Conservation (phyloP, 495 filamentous ascomycete species). For the Baudoinia panamericana region DNA sequence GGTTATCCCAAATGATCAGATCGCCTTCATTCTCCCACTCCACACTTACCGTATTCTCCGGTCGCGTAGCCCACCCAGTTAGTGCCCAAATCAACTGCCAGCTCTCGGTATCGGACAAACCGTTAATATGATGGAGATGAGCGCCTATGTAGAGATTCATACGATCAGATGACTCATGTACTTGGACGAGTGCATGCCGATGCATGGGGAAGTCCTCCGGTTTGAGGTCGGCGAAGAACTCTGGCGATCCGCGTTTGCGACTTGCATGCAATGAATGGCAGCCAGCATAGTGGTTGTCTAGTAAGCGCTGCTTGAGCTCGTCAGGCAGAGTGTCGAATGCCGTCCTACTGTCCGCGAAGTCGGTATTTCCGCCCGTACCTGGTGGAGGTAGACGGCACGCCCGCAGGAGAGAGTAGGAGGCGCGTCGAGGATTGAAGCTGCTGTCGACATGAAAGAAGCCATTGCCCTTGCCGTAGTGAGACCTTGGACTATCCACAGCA, state of each 20-base stretch:
- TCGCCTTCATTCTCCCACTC: constrained; percentile 39
- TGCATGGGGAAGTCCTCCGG: constrained; percentile 33
- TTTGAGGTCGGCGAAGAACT: constrained; percentile 39
- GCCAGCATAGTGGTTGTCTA: constrained; percentile 37
- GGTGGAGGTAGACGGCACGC: constrained; percentile 40
- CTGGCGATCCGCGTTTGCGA: constrained; percentile 40
- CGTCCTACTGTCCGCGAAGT: constrained; percentile 44
- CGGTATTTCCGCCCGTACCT: constrained; percentile 41
- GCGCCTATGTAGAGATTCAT: constrained; percentile 43
- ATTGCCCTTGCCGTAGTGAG: constrained; percentile 34
- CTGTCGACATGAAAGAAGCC: constrained; percentile 47
- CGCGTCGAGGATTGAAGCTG: constrained; percentile 47
- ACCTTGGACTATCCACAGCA: constrained; percentile 1
- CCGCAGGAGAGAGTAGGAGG: constrained; percentile 41
- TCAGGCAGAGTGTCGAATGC: constrained; percentile 40
- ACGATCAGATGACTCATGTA: constrained; percentile 40
- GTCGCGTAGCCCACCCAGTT: constrained; percentile 37
- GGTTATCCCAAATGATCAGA: constrained; percentile 46
- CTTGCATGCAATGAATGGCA: constrained; percentile 42
- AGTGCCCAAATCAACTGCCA: constrained; percentile 33
- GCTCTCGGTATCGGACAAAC: constrained; percentile 27
- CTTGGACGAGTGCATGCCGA: constrained; percentile 39
- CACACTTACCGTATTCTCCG: constrained; percentile 37
- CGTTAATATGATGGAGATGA: constrained; percentile 46
- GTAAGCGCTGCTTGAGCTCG: constrained; percentile 29